These are phyloP conservation scores for Choiromyces venosus DNA, from an alignment of 495 filamentous ascomycete species.

Conservation along the genomic window DNA sequence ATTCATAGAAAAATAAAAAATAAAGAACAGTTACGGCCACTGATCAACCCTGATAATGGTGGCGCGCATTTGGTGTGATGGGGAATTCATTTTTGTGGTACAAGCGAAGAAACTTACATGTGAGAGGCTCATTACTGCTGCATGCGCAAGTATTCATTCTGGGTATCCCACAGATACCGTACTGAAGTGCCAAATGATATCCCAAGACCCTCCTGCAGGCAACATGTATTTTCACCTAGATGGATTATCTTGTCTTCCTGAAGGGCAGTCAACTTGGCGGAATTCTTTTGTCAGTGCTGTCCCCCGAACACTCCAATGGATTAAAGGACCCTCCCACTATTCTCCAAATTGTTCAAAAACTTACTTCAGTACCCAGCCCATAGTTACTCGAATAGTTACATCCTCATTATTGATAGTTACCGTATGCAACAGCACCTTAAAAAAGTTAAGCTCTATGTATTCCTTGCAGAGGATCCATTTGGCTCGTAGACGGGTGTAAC, in stretches of 20 bases:
- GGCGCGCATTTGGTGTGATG: conserved; percentile 1
- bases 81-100: not conserved
- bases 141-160: conserved; percentile 1
- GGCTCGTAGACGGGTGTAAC: not conserved
- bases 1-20: not conserved
- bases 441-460: conserved; percentile 4
- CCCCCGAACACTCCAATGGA: not conserved
- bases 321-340: not conserved
- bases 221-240: not conserved
- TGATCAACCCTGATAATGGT: not conserved
- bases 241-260: not conserved
- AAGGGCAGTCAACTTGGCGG: not conserved
- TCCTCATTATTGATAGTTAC: not conserved
- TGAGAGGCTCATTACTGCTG: conserved; percentile 1
- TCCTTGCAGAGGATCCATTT: not conserved
- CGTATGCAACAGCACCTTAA: not conserved
- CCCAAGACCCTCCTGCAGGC: not conserved
- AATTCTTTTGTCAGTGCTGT: not conserved
- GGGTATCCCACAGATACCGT: not conserved
- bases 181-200: not conserved
- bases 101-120: not conserved
- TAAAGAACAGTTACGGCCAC: not conserved
- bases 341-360: not conserved
- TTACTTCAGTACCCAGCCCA: not conserved
- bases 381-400: not conserved